These are phyloP conservation scores for Colletotrichum camelliae DNA, from an alignment of 2,329 filamentous ascomycete species.

Conservation along the genomic window DNA sequence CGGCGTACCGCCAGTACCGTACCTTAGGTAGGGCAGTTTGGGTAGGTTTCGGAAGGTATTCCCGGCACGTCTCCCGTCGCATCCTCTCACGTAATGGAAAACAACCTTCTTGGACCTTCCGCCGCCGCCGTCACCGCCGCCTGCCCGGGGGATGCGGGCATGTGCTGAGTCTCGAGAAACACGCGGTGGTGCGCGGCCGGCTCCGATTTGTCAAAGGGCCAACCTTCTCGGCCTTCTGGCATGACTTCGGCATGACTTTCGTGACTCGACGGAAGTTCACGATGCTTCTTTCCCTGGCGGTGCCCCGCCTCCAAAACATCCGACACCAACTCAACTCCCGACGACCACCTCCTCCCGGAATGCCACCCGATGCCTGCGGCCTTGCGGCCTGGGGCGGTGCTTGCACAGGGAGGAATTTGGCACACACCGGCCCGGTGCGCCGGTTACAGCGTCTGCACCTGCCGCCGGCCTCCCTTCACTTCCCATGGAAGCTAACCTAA, in stretches of 20 bases:
- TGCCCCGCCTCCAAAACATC: neutral
- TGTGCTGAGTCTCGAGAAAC: neutral
- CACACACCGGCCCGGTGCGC: neutral
- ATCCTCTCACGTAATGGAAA: constrained; percentile 4
- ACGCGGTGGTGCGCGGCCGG: neutral
- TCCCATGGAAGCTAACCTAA: neutral
- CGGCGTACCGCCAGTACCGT: neutral
- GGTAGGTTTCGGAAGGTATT: neutral
- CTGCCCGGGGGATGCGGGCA: neutral
- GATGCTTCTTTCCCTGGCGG: neutral
- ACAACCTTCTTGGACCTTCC: neutral
- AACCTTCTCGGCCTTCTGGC: neutral
- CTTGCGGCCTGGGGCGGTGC: neutral
- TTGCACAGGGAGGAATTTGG: too few species aligned
- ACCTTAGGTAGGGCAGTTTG: neutral
- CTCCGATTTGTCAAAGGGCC: neutral
- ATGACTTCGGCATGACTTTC: constrained; percentile 1
- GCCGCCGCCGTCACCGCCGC: neutral
- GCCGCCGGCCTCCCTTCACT: neutral
- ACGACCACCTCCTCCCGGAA: neutral
- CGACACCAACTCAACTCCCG: neutral
- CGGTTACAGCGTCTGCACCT: neutral
- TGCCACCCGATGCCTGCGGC: neutral
- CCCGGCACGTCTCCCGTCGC: neutral
- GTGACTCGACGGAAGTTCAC: neutral